A percentile compares a stretch with the other conserved stretches of the same genome.
These are phyloP conservation scores for Kodamaea leandrae DNA, from an alignment of 805 yeast species.

Conservation along the genomic window DNA sequence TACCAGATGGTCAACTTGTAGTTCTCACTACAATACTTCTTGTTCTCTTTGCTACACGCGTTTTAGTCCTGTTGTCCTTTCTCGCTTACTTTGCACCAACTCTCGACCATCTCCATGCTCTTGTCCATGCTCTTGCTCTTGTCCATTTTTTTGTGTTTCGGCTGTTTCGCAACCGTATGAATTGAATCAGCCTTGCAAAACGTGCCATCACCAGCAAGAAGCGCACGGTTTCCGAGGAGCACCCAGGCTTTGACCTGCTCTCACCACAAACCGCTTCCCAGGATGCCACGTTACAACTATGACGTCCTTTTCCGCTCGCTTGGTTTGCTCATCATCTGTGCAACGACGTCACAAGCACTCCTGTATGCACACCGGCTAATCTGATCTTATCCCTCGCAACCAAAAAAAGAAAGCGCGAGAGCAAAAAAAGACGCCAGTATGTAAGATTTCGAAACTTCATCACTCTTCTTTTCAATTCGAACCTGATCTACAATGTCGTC, in stretches of 20 bases:
- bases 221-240: no score
- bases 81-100: no score
- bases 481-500: slow-evolving; percentile 8
- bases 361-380: background rate
- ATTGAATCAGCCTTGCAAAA: background rate
- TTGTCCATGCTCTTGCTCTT: no score
- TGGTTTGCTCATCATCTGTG: background rate
- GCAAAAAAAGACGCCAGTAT: background rate
- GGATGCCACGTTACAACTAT: no score
- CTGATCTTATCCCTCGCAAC: background rate
- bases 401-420: background rate
- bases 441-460: slow-evolving; percentile 1
- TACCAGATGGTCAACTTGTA: no score
- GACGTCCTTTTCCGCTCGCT: background rate
- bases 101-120: no score
- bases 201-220: background rate
- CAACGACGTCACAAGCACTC: background rate
- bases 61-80: no score
- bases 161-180: background rate
- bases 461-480: background rate
- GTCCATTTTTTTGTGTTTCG: no score
- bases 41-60: no score
- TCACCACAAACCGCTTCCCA: no score
- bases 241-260: no score
- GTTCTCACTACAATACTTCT: no score